Evolutionary conservation across 2,329 filamentous ascomycete genomes (phyloP).

Genomic region (Monosporascus sp.): DNA sequence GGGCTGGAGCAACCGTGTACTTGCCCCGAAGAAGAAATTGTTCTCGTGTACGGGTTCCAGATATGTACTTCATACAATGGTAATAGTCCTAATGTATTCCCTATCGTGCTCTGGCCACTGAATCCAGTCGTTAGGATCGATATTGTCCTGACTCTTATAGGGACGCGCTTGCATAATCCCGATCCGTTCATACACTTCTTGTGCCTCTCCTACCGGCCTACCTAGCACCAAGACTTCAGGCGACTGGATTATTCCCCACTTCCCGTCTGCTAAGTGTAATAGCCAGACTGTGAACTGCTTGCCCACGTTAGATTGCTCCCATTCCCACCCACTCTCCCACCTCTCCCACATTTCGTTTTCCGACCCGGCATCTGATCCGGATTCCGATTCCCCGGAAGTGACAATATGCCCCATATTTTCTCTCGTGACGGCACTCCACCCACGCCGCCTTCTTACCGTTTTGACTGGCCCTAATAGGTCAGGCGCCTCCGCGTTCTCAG

Average conservation of each 20-base stretch:
- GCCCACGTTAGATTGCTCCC: not conserved
- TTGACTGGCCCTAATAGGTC: not conserved
- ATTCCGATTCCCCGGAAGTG: not conserved
- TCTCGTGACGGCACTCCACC: not conserved
- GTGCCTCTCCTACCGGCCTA: not conserved
- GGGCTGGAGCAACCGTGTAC: not conserved
- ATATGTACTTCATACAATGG: not conserved
- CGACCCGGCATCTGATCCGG: not conserved
- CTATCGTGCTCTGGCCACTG: not conserved
- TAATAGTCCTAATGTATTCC: not conserved
- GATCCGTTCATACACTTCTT: slow-evolving; percentile 2
- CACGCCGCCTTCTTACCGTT: not conserved
- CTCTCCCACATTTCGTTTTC: not conserved
- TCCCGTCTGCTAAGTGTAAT: not conserved
- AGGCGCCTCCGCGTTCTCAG: not conserved
- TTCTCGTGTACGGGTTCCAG: not conserved
- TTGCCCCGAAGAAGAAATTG: not conserved
- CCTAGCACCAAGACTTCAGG: not conserved
- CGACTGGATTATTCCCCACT: not conserved
- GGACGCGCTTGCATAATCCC: not conserved
- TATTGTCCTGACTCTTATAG: not conserved
- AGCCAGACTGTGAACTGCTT: not conserved
- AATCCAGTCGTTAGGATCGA: not conserved
- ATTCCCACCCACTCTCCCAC: not conserved
- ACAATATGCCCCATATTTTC: not conserved